Evolutionary conservation across 805 yeast genomes (phyloP).

Genomic region (Sugiyamaella smithiae): DNA sequence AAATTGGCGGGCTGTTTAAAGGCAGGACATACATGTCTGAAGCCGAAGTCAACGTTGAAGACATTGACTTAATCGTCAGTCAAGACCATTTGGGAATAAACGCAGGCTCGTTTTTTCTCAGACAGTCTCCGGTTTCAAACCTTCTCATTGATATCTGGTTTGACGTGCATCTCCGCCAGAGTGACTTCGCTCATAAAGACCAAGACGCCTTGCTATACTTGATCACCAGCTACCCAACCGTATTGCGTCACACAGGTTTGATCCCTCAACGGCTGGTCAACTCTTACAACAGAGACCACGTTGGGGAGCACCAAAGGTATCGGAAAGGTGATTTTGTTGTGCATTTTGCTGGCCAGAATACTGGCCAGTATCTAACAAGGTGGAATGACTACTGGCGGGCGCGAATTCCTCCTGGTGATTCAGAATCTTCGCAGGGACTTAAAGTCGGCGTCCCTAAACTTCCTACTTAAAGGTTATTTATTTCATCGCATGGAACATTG

Average conservation of each 20-base stretch:
- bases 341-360: slow-evolving; percentile 32
- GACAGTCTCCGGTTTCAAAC: slow-evolving; percentile 23
- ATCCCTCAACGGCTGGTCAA: slow-evolving; percentile 33
- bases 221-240: background rate
- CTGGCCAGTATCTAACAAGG: background rate
- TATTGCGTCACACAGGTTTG: slow-evolving; percentile 26
- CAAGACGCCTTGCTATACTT: slow-evolving; percentile 27
- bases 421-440: too few relatives aligned
- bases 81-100: slow-evolving; percentile 31
- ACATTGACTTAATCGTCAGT: slow-evolving; percentile 28
- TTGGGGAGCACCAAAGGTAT: slow-evolving; percentile 16
- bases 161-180: slow-evolving; percentile 21
- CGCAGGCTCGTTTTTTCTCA: slow-evolving; percentile 33
- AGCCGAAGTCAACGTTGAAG: slow-evolving; percentile 20
- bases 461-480: too few relatives aligned
- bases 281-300: slow-evolving; percentile 22
- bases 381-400: background rate
- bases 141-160: slow-evolving; percentile 32
- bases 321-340: slow-evolving; percentile 30
- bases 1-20: slow-evolving; percentile 13
- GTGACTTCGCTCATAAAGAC: slow-evolving; percentile 21
- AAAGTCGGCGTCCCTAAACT: too few relatives aligned
- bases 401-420: background rate
- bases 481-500: too few relatives aligned
- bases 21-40: background rate